Conservation (phyloP, 805 yeast genomes). For the Clavispora fructus region DNA sequence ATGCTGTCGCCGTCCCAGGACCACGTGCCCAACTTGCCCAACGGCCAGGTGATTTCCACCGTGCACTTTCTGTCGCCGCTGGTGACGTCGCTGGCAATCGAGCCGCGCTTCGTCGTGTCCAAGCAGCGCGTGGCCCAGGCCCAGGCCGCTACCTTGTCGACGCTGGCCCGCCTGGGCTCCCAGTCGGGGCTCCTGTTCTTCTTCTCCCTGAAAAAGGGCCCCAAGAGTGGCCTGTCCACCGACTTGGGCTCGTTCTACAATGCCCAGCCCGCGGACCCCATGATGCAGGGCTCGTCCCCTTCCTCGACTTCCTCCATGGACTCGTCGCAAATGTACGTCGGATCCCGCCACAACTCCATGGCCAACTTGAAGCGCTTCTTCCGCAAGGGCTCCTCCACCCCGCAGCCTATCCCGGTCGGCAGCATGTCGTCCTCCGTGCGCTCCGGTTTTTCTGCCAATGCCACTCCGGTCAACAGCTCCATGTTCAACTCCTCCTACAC, state of each 20-base stretch:
- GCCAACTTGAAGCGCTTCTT: constrained; percentile 73
- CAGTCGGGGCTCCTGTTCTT: constrained; percentile 47
- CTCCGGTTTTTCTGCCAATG: constrained; percentile 10
- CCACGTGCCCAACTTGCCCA: constrained; percentile 47
- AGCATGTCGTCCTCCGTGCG: constrained; percentile 22
- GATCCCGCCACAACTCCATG: constrained; percentile 68
- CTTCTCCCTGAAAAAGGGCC: constrained; percentile 37
- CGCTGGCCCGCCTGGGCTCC: constrained; percentile 34
- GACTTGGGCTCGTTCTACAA: constrained; percentile 40
- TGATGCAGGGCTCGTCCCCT: constrained; percentile 23
- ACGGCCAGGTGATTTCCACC: constrained; percentile 55
- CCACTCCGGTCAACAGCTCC: constrained; percentile 19
- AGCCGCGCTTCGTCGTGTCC: constrained; percentile 79
- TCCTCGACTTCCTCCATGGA: constrained; percentile 34
- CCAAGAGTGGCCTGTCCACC: constrained; percentile 27
- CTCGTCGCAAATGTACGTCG: constrained; percentile 16
- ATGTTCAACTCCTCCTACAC: constrained; percentile 16
- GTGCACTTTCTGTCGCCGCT: constrained; percentile 69
- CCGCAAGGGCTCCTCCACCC: constrained; percentile 36
- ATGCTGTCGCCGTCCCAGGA: constrained; percentile 13
- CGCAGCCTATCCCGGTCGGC: constrained; percentile 15
- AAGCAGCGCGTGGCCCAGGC: constrained; percentile 58
- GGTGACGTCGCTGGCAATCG: constrained; percentile 57
- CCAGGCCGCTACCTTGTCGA: constrained; percentile 28
- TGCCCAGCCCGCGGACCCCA: constrained; percentile 18